phyloP scores from a whole-genome alignment of 139 green algal genomes.

The Bryopsis sp. region DNA sequence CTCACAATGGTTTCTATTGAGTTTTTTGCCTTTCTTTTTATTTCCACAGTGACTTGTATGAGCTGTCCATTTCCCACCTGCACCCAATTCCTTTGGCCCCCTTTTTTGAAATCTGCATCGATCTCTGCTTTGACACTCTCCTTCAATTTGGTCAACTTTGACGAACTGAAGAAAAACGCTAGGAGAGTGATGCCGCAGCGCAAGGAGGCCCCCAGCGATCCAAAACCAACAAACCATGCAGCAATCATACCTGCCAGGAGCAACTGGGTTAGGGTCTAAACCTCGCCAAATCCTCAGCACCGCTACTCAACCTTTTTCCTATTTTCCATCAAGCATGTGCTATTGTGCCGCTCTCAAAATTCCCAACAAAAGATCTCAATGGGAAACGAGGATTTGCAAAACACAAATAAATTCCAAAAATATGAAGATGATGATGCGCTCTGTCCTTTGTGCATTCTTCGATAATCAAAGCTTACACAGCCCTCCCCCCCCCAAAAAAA shows the following conservation, averaged over 20 bases:
- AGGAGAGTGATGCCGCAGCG: constrained; percentile 61
- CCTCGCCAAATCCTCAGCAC: not conserved
- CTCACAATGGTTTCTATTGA: too few species aligned
- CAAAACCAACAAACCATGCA: constrained; percentile 48
- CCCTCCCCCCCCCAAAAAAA: too few species aligned
- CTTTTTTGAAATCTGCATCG: constrained; percentile 36
- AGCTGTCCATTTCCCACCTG: constrained; percentile 43
- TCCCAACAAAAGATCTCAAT: too few species aligned
- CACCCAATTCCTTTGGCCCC: constrained; percentile 68
- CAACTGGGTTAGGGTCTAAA: not conserved
- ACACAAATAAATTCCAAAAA: too few species aligned
- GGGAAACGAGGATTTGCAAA: too few species aligned
- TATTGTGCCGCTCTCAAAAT: not conserved
- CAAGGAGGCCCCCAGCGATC: constrained; percentile 46
- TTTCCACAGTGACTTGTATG: too few species aligned
- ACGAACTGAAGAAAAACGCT: constrained; percentile 66
- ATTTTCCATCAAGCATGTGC: not conserved
- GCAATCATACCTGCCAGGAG: constrained; percentile 9
- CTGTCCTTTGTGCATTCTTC: too few species aligned
- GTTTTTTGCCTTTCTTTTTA: too few species aligned
- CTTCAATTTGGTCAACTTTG: constrained; percentile 61
- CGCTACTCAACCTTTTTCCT: not conserved
- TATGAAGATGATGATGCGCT: too few species aligned
- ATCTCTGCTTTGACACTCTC: constrained; percentile 50
- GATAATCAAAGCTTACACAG: too few species aligned